phyloP scores from a whole-genome alignment of 805 yeast species.

The Yamadazyma philogaea region DNA sequence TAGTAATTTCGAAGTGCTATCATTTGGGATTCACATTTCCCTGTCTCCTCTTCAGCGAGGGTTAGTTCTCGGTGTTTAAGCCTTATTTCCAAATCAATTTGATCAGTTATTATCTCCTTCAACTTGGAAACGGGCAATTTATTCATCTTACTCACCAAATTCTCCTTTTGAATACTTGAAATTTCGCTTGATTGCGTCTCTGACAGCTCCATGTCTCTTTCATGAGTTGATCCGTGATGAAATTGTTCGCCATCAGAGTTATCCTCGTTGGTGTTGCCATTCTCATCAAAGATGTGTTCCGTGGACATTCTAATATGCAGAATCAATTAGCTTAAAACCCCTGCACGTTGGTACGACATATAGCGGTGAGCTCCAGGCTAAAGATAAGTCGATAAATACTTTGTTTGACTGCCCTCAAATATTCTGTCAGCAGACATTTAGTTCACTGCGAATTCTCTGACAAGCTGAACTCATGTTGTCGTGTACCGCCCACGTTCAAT shows the following conservation, averaged over 20 bases:
- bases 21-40: conserved; percentile 58
- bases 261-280: no score
- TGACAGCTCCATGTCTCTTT: not conserved
- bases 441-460: not conserved
- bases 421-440: not conserved
- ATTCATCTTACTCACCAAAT: conserved; percentile 8
- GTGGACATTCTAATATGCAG: not conserved
- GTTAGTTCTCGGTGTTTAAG: conserved; percentile 56
- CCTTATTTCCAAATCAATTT: conserved; percentile 57
- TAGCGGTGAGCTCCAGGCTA: no score
- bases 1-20: conserved; percentile 46
- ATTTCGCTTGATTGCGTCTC: not conserved
- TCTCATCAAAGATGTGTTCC: not conserved
- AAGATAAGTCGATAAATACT: no score
- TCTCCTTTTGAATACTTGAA: not conserved
- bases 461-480: not conserved
- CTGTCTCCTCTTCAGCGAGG: conserved; percentile 50
- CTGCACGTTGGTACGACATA: no score
- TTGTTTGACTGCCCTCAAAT: not conserved
- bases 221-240: not conserved
- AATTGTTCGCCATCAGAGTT: not conserved
- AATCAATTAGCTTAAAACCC: no score
- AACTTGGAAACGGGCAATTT: conserved; percentile 25
- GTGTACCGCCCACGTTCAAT: not conserved
- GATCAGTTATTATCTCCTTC: conserved; percentile 39